Percentiles rank a stretch among this genome's conserved stretches.
These are phyloP conservation scores for Hypoxylon cercidicola DNA, from an alignment of 495 filamentous ascomycete species.

Conservation along the genomic window DNA sequence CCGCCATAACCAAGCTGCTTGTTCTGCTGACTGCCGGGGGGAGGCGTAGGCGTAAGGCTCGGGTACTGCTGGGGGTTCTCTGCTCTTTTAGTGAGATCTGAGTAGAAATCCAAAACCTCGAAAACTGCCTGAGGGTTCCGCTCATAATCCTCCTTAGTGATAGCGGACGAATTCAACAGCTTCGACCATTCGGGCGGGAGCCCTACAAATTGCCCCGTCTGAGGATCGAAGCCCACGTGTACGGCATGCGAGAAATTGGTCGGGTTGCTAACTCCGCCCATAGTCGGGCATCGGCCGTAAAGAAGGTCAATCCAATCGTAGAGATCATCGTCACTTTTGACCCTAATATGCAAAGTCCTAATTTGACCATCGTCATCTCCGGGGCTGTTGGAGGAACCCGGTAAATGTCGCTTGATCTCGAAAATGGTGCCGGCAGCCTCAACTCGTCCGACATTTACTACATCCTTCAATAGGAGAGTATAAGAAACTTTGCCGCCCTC, in stretches of 20 bases:
- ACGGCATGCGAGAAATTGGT: conserved; percentile 97
- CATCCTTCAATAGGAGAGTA: conserved; percentile 82
- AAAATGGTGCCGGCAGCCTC: conserved; percentile 90
- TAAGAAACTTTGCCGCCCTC: conserved; percentile 84
- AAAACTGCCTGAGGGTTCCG: conserved; percentile 98
- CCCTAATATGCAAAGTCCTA: conserved; percentile 84
- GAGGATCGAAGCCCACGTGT: conserved; percentile 96
- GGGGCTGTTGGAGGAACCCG: conserved; percentile 68
- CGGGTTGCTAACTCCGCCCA: conserved; percentile 97
- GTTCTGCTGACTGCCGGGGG: conserved; percentile 64
- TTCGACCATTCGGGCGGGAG: conserved; percentile 96
- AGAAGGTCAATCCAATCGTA: conserved; percentile 99
- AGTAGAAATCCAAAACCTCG: conserved; percentile 97
- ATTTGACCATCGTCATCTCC: conserved; percentile 78
- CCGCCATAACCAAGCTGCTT: conserved; percentile 74
- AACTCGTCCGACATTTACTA: conserved; percentile 83
- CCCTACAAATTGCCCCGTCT: conserved; percentile 91
- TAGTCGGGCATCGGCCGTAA: conserved; percentile 93
- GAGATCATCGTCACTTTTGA: conserved; percentile 93
- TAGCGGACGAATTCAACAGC: conserved; percentile 91
- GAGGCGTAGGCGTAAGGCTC: conserved; percentile 75
- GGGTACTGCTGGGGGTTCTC: conserved; percentile 82
- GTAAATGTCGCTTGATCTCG: conserved; percentile 82
- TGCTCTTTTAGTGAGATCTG: conserved; percentile 87
- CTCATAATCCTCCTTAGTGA: conserved; percentile 97